Conservation (phyloP, 1,284 basidiomycete species). For the Butyriboletus appendiculatus region DNA sequence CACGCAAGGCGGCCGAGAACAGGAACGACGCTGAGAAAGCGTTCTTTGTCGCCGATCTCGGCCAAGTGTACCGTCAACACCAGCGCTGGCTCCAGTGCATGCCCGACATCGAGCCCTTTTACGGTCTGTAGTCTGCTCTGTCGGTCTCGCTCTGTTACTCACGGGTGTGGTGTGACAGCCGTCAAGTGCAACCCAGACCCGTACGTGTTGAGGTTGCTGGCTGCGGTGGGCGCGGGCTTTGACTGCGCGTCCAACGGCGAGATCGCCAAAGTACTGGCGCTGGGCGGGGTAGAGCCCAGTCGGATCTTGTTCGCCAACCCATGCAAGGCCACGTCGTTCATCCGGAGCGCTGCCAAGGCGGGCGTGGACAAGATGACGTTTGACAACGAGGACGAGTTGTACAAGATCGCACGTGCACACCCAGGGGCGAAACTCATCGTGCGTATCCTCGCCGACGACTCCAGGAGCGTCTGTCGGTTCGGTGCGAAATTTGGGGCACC, state of each 20-base stretch:
- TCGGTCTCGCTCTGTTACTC: constrained; percentile 22
- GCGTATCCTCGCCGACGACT: constrained; percentile 97
- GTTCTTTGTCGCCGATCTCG: constrained; percentile 95
- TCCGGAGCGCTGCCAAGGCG: constrained; percentile 78
- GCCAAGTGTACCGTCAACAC: constrained; percentile 86
- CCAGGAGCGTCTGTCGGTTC: constrained; percentile 90
- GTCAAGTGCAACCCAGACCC: constrained; percentile 91
- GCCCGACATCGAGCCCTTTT: constrained; percentile 90
- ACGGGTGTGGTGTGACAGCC: constrained; percentile 21
- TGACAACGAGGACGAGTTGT: constrained; percentile 97
- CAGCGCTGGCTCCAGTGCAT: constrained; percentile 82
- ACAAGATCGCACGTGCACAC: constrained; percentile 88
- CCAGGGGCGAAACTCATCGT: constrained; percentile 87
- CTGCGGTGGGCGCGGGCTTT: constrained; percentile 89
- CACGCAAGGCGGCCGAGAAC: constrained; percentile 48
- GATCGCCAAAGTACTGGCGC: constrained; percentile 79
- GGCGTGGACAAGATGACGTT: constrained; percentile 96
- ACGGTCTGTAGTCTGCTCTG: constrained; percentile 41
- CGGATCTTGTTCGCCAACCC: constrained; percentile 99
- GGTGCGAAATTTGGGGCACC: constrained; percentile 98
- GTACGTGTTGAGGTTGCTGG: constrained; percentile 88
- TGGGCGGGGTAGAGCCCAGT: constrained; percentile 70
- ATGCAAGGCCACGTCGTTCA: constrained; percentile 95
- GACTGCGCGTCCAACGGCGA: constrained; percentile 99
- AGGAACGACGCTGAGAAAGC: constrained; percentile 85